Evolutionary conservation across 345 rosid species (phyloP).

Genomic region (Lenwebbia sp.): DNA sequence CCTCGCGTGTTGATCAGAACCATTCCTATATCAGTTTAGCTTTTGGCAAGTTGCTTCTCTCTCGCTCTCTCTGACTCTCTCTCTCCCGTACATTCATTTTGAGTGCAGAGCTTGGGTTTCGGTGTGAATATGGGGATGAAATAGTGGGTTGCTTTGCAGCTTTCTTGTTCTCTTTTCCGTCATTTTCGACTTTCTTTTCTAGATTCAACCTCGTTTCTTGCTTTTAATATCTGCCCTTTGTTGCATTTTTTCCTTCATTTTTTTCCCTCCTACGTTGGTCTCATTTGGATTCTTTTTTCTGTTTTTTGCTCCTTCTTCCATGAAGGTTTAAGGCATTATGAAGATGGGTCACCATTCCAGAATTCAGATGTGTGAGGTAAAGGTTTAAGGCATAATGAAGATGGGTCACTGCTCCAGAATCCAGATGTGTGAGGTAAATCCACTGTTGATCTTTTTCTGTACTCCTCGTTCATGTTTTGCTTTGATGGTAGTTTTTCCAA

Average conservation of each 20-base stretch:
- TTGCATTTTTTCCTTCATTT: neutral
- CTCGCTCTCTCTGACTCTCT: neutral
- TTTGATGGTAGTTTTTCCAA: neutral
- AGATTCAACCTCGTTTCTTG: neutral
- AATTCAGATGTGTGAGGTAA: neutral
- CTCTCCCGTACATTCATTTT: neutral
- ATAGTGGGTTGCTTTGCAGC: neutral
- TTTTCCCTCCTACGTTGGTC: neutral
- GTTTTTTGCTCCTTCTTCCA: neutral
- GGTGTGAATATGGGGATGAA: neutral
- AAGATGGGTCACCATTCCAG: neutral
- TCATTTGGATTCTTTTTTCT: neutral
- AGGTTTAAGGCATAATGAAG: neutral
- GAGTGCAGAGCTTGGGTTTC: neutral
- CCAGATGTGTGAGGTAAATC: neutral
- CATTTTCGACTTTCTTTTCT: neutral
- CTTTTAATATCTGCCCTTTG: neutral
- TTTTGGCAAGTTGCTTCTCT: neutral
- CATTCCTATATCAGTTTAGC: neutral
- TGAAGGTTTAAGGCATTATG: neutral
- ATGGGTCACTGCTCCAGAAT: neutral
- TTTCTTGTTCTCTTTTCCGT: neutral
- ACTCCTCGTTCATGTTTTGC: neutral
- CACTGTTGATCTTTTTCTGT: neutral
- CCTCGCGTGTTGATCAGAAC: neutral